Evolutionary conservation across 768 basidiomycete species (phyloP).

Genomic region (Rhizopogon salebrosus): DNA sequence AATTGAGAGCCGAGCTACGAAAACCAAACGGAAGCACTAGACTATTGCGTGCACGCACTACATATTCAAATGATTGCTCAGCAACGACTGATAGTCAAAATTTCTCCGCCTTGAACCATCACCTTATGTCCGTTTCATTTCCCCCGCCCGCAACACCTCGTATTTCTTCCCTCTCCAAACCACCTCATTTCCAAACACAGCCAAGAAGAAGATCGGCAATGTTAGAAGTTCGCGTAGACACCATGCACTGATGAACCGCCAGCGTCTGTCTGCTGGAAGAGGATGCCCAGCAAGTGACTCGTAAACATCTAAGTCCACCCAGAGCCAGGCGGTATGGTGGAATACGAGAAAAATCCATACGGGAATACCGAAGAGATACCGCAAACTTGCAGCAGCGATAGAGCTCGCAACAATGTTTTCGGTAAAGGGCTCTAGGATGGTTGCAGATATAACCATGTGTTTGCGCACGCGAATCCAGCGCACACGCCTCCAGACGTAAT

Average conservation of each 20-base stretch:
- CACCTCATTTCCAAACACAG: conserved; percentile 77
- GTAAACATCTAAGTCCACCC: conserved; percentile 80
- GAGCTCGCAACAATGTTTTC: conserved; percentile 73
- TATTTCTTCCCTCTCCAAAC: conserved; percentile 85
- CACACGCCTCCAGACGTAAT: conserved; percentile 84
- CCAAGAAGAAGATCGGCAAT: conserved; percentile 83
- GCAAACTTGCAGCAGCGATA: conserved; percentile 54
- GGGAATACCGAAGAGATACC: conserved; percentile 46
- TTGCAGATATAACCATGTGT: conserved; percentile 85
- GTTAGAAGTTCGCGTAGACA: conserved; percentile 72
- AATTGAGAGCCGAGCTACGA: not conserved
- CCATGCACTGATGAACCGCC: conserved; percentile 76
- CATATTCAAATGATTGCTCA: conserved; percentile 11
- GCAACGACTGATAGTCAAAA: conserved; percentile 1
- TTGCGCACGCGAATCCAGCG: conserved; percentile 98
- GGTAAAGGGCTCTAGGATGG: conserved; percentile 87
- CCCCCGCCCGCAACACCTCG: conserved; percentile 68
- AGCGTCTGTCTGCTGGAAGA: conserved; percentile 41
- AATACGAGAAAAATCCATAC: conserved; percentile 48
- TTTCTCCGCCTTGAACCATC: conserved; percentile 9
- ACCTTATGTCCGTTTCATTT: conserved; percentile 37
- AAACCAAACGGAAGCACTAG: not conserved
- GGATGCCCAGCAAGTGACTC: conserved; percentile 67
- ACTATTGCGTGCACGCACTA: conserved; percentile 10
- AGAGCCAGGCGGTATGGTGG: conserved; percentile 68